Base-by-base conservation (phyloP, 176 grass and related monocot species). In the Hordeum vulgare region DNA sequence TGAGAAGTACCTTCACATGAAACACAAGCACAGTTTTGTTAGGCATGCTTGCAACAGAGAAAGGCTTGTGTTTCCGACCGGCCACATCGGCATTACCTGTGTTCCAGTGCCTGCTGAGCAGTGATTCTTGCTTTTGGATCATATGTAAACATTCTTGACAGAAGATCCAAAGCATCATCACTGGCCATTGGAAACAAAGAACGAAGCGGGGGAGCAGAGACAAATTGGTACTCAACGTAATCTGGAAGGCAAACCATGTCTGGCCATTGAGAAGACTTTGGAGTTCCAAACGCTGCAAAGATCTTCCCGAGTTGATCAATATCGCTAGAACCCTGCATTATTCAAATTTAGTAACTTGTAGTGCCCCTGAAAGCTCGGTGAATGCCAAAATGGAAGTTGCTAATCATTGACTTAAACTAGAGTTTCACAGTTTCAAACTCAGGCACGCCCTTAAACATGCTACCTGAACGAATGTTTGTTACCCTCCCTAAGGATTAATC, bases 231-330 rank as follows among this genome's bases (percentile, higher is more conserved):
- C 75, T 99, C 97, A 73, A 99, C 97, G 90, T 99, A 99, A 92
- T 99, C 97, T n/a, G 93, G 97, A 85, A 99, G 97, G 87, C 89
- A 99, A 77, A 85, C 61, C 93, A 99, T 96, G 81, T 99, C 97
- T 14, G 93, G 88, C 97, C 97, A 99, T 61, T 99, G 97, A 75
- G 91, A 90, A 71, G 83, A 58, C 81, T 99, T 99, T 36, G 97
- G 97, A 47, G 97, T 99, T 28, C 97, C 97, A 87, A 99, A 93
- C 59, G 97, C 86, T 4, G 89, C 87, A 76, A 99, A 99, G 56
- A 99, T 99, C 85, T 99, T 99, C 84, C 97, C 93, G 14, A 99
- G 89, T 82, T 99, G 97, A 88, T 99, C 97, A 33, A 99, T 96
- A 61, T 99, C 97, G 79, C 97, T 99, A 71, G 93, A 85, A 78